Evolutionary conservation across 2,329 filamentous ascomycete species (phyloP).

Genomic region (Cadophora sp.): DNA sequence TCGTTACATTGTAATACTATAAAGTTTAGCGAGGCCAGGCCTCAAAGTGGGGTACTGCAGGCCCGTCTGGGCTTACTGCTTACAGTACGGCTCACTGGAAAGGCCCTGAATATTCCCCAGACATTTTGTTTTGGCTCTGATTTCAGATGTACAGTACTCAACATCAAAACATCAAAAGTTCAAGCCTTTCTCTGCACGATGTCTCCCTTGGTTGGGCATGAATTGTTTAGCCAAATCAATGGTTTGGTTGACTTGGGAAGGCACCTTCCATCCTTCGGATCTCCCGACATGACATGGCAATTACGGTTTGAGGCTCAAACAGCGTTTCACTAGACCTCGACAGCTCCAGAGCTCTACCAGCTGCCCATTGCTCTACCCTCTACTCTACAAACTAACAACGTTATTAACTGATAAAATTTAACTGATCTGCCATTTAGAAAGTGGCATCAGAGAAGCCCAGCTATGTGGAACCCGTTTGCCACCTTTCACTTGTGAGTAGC

Average conservation of each 20-base stretch:
- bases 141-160: no score
- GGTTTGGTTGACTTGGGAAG: background rate
- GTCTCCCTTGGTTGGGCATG: background rate
- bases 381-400: background rate
- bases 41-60: background rate
- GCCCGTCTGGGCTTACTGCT: background rate
- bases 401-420: background rate
- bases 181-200: background rate
- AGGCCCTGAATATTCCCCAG: background rate
- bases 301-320: background rate
- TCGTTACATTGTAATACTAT: background rate
- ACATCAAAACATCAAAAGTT: background rate
- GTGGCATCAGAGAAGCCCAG: background rate
- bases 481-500: slow-evolving; percentile 11
- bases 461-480: slow-evolving; percentile 18
- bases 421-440: background rate
- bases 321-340: slow-evolving; percentile 4
- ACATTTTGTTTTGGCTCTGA: background rate
- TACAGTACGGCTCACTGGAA: background rate
- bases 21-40: slow-evolving; percentile 1
- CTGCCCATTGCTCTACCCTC: background rate
- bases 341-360: background rate
- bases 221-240: background rate
- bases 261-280: background rate
- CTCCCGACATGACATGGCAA: background rate